phyloP scores from a whole-genome alignment of 306 rosid species.

The Elaeagnus macrophylla region DNA sequence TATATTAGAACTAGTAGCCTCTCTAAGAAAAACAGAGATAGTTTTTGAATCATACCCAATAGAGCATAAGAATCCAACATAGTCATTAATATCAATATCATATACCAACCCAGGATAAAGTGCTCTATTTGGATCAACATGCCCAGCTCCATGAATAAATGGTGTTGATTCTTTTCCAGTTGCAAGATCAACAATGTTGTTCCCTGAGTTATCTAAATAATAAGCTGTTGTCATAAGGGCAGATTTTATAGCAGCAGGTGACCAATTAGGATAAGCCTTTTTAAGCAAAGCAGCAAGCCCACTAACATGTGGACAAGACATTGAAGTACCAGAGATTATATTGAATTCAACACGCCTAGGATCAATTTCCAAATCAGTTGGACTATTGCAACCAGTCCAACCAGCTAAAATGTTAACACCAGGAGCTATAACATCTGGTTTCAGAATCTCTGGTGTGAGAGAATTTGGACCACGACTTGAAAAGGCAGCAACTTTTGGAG shows the following conservation, averaged over 20 bases:
- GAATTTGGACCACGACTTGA: constrained; percentile 84
- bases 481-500: constrained; percentile 78
- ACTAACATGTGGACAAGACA: constrained; percentile 89
- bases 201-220: constrained; percentile 56
- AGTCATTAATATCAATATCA: constrained; percentile 43
- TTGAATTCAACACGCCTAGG: constrained; percentile 82
- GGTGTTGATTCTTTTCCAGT: constrained; percentile 59
- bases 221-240: constrained; percentile 78
- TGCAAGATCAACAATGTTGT: constrained; percentile 51
- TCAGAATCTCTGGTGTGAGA: constrained; percentile 63
- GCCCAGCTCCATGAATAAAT: constrained; percentile 80
- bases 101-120: constrained; percentile 73
- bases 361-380: constrained; percentile 70
- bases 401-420: constrained; percentile 89
- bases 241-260: constrained; percentile 76
- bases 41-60: constrained; percentile 49
- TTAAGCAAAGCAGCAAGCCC: constrained; percentile 80
- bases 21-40: constrained; percentile 50
- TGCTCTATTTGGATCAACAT: constrained; percentile 84
- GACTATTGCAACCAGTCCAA: constrained; percentile 70
- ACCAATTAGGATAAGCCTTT: constrained; percentile 62
- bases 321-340: constrained; percentile 89
- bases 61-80: constrained; percentile 71
- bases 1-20: constrained; percentile 27
- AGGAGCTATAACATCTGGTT: constrained; percentile 88